Conservation (phyloP, 495 filamentous ascomycete genomes). For the Aspergillus panamensis region DNA sequence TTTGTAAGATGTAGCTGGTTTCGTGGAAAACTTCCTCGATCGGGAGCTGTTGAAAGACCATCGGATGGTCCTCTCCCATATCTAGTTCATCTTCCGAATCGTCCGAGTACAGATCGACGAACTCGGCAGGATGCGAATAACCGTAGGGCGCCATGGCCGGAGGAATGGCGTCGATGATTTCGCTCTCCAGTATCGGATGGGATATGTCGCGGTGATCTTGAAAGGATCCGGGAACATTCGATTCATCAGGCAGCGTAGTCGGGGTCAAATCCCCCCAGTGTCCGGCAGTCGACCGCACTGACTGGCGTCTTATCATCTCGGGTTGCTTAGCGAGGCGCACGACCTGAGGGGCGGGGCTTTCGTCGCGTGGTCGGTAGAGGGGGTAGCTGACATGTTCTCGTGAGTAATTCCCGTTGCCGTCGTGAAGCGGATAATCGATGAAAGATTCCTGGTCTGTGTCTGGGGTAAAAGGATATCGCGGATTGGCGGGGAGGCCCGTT, state of each 20-base stretch:
- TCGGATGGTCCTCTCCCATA: constrained; percentile 3
- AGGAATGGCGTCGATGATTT: constrained; percentile 5
- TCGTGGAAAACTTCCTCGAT: constrained; percentile 13
- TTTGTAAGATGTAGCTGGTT: constrained; percentile 9
- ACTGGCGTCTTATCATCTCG: constrained; percentile 15
- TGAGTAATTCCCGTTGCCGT: constrained; percentile 11
- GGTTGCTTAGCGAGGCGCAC: constrained; percentile 12
- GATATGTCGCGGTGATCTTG: background rate
- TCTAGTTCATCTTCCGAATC: constrained; percentile 9
- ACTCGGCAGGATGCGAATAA: constrained; percentile 6
- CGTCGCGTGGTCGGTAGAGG: constrained; percentile 13
- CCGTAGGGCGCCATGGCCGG: background rate
- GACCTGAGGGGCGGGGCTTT: constrained; percentile 13
- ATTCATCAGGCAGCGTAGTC: background rate
- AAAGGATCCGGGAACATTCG: constrained; percentile 11
- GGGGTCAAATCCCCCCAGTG: constrained; percentile 6
- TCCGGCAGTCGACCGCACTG: constrained; percentile 7
- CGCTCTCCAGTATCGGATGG: background rate
- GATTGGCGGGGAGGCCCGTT: constrained; percentile 1
- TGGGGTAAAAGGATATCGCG: constrained; percentile 11
- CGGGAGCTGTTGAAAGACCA: constrained; percentile 10
- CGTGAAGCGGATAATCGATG: constrained; percentile 6
- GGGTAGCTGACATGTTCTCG: constrained; percentile 6
- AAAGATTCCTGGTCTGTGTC: constrained; percentile 9
- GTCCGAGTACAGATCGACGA: constrained; percentile 12